phyloP scores from a whole-genome alignment of 192 early-diverging fungal genomes.

The Linnemannia schmuckeri region DNA sequence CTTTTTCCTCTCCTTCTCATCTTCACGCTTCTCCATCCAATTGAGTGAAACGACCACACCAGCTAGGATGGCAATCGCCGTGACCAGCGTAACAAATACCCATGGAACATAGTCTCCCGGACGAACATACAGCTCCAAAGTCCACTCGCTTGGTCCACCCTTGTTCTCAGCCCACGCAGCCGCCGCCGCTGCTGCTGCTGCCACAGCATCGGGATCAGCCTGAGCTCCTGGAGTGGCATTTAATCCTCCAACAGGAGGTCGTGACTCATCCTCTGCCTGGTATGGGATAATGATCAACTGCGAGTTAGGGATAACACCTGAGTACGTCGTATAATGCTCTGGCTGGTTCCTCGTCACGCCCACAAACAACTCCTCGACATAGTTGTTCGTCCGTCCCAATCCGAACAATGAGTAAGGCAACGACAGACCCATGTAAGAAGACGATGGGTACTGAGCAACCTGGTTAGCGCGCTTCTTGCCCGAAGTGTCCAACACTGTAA shows the following conservation, averaged over 20 bases:
- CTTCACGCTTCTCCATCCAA: conserved; percentile 87
- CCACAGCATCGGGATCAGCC: not conserved
- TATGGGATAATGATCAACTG: conserved; percentile 90
- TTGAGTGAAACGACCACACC: conserved; percentile 79
- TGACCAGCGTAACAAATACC: conserved; percentile 82
- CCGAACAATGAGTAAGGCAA: conserved; percentile 90
- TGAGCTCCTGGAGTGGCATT: not conserved
- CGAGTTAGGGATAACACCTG: conserved; percentile 94
- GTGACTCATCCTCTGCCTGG: conserved; percentile 64
- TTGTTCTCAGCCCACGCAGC: conserved; percentile 13
- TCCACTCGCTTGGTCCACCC: conserved; percentile 74
- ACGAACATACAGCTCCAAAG: conserved; percentile 91
- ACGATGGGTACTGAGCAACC: conserved; percentile 85
- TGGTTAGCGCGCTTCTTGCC: conserved; percentile 85
- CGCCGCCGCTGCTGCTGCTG: not conserved
- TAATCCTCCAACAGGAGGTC: conserved; percentile 39
- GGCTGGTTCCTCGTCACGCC: conserved; percentile 76
- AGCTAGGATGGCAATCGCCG: conserved; percentile 77
- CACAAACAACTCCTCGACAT: conserved; percentile 94
- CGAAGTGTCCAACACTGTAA: conserved; percentile 82
- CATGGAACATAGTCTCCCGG: conserved; percentile 86
- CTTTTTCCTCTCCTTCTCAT: conserved; percentile 81
- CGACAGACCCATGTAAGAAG: conserved; percentile 79
- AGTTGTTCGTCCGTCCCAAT: conserved; percentile 95
- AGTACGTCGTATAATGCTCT: conserved; percentile 73